Evolutionary conservation across 257 asterid genomes (phyloP).

Genomic region (Solanum stenotomum): DNA sequence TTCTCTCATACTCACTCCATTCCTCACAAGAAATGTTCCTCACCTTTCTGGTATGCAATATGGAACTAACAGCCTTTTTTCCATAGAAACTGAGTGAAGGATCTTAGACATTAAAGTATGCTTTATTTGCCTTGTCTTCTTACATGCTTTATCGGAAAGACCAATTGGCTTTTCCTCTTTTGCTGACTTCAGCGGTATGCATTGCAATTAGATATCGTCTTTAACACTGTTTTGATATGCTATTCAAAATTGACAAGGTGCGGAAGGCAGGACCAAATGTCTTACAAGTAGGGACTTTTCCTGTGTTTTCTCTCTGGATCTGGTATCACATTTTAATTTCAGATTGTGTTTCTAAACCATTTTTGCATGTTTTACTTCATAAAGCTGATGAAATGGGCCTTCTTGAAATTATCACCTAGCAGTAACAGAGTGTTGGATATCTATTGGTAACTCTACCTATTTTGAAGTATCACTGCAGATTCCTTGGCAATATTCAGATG

Average conservation of each 20-base stretch:
- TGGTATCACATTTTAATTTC: neutral
- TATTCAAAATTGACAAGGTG: neutral
- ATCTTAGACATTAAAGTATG: neutral
- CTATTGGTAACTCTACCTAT: neutral
- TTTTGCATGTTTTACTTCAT: neutral
- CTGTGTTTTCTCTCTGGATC: neutral
- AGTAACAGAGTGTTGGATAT: neutral
- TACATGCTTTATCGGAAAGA: neutral
- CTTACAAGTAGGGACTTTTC: neutral
- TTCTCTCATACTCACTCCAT: neutral
- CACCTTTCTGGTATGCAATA: neutral
- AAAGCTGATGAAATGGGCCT: neutral
- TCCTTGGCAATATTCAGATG: neutral
- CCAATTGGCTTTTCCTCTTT: neutral
- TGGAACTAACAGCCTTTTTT: neutral
- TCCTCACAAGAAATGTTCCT: neutral
- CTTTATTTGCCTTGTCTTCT: neutral
- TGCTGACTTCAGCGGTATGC: neutral
- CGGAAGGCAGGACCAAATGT: neutral
- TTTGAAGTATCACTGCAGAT: neutral
- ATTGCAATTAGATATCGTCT: neutral
- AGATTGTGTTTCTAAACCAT: neutral
- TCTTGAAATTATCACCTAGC: neutral
- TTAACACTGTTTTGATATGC: neutral
- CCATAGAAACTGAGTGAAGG: neutral